phyloP scores from a whole-genome alignment of 208 protist genomes.

The Crithidia sp. region DNA sequence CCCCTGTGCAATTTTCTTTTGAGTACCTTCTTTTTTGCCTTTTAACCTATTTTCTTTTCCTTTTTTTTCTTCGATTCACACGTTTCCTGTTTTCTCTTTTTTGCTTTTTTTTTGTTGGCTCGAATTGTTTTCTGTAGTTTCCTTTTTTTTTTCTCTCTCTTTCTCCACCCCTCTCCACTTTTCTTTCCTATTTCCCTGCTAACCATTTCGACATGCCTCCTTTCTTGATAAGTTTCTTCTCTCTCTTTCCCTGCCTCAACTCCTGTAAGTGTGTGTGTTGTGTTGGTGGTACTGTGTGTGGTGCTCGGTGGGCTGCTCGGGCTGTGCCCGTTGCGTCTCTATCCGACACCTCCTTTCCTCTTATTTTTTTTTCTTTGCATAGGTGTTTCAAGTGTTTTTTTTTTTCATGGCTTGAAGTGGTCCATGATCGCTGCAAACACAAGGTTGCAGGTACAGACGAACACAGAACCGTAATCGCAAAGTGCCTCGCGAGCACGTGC shows the following conservation, averaged over 20 bases:
- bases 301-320: too few relatives aligned
- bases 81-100: conserved; percentile 4
- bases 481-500: too few relatives aligned
- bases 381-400: neutral
- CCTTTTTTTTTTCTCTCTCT: neutral
- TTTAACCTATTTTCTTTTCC: conserved; percentile 29
- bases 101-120: conserved; percentile 1
- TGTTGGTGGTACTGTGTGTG: too few relatives aligned
- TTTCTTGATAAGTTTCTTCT: neutral
- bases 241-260: neutral
- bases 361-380: neutral
- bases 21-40: conserved; percentile 4
- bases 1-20: neutral
- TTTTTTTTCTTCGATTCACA: conserved; percentile 6
- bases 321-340: neutral
- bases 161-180: neutral
- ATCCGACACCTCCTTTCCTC: neutral
- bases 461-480: too few relatives aligned
- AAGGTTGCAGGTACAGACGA: too few relatives aligned
- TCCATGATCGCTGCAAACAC: too few relatives aligned
- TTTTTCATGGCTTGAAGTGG: neutral
- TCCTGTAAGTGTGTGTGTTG: neutral
- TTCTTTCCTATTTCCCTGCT: neutral
- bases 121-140: neutral
- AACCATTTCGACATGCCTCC: neutral